These are phyloP conservation scores for Pholiota adiposa DNA, from an alignment of 1,284 basidiomycete genomes.

Conservation along the genomic window DNA sequence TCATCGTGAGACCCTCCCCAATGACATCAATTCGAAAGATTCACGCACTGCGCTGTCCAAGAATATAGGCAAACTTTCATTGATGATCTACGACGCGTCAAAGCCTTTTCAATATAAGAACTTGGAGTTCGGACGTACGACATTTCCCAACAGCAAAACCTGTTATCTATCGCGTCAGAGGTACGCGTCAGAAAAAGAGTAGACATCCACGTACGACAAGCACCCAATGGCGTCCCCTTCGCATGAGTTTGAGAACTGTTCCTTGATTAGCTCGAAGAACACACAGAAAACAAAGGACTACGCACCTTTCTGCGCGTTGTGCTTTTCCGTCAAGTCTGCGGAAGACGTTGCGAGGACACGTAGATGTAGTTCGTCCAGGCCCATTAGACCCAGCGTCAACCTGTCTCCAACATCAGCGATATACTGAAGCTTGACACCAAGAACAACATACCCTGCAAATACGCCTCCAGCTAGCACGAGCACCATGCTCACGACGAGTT, in stretches of 20 bases:
- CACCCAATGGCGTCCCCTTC: conserved; percentile 91
- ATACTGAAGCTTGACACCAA: too few species aligned
- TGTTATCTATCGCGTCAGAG: conserved; percentile 32
- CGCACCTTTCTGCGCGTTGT: conserved; percentile 75
- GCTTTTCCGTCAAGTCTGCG: conserved; percentile 67
- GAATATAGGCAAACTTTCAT: conserved; percentile 94
- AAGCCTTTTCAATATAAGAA: not conserved
- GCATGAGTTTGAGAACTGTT: conserved; percentile 77
- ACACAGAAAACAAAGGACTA: not conserved
- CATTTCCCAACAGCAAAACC: conserved; percentile 82
- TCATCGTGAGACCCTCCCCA: not conserved
- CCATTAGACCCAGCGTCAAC: conserved; percentile 92
- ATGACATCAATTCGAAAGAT: not conserved
- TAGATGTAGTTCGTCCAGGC: conserved; percentile 91
- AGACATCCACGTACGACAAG: conserved; percentile 68
- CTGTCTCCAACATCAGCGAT: conserved; percentile 35
- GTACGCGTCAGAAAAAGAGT: not conserved
- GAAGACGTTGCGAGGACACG: conserved; percentile 86
- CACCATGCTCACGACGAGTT: conserved; percentile 64
- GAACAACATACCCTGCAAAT: conserved; percentile 76
- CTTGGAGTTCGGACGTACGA: conserved; percentile 23
- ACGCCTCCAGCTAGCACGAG: conserved; percentile 83
- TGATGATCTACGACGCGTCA: conserved; percentile 66
- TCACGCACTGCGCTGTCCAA: conserved; percentile 80
- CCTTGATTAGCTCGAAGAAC: not conserved